Base-by-base conservation (phyloP, 2,329 filamentous ascomycete species). In the Hypoxylon rubiginosum region DNA sequence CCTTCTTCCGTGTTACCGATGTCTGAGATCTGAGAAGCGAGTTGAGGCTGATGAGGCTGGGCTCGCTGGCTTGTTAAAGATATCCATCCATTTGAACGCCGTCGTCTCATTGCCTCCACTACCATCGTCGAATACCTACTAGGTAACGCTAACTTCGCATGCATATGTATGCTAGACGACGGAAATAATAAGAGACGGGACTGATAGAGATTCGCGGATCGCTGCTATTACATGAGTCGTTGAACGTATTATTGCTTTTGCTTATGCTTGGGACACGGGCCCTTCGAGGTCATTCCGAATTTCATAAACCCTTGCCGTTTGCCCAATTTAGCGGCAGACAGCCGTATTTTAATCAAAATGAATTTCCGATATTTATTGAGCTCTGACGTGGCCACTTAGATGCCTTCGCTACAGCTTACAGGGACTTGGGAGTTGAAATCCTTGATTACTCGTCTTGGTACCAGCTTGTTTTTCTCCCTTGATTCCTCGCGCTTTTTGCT, bases 261-360 rank as follows among this genome's bases (percentile, higher is more conserved):
- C 63, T 64, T 64, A 57, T 62, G 50, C 51, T 64, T 62, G n/a
- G 34, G 57, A 58, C 28, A 50, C 21, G 24, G 30, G 8, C 39
- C 32, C 34, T 24, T 54, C 32, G 24, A 61, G 24, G 45, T 53
- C 62, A 66, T 61, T 61, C 17, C 21, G 34, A 66, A 36, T 64
- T 32, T 59, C 59, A 69, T 69, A 63, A 67, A 67, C n/a, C 67
- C 67, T 53, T 55, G 66, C 53, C 43, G 53, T 66, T 67, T 69
- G 63, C 48, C 36, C 34, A 64, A 58, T 64, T 61, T 66, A 69
- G 63, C 64, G 63, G 66, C 49, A 57, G 50, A 62, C 45, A 62
- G 46, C 60, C 60, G 53, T 58, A 36, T 64, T 52, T 32, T 17
- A 52, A 57, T 52, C 48, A n/a, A 52, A 59, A 48, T 17, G 24